phyloP scores from a whole-genome alignment of 2,329 filamentous ascomycete genomes.

The Penicillium verrucosum region DNA sequence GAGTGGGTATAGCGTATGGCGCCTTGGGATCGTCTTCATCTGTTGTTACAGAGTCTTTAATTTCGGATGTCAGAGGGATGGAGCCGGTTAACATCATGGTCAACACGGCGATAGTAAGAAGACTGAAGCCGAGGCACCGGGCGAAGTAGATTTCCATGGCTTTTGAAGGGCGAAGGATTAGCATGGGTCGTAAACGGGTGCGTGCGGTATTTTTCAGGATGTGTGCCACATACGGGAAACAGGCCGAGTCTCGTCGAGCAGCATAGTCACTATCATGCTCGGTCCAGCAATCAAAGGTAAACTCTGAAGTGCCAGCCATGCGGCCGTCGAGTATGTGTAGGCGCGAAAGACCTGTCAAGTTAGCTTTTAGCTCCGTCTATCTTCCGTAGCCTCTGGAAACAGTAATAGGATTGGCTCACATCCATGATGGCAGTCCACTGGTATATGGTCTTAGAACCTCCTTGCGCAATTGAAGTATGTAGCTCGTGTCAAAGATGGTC shows the following conservation, averaged over 20 bases:
- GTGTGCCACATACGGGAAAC: constrained; percentile 47
- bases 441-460: neutral
- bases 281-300: constrained; percentile 58
- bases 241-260: constrained; percentile 56
- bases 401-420: constrained; percentile 2
- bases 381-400: neutral
- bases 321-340: constrained; percentile 46
- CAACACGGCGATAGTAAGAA: constrained; percentile 62
- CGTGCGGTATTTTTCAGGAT: neutral
- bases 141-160: constrained; percentile 71
- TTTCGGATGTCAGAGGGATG: constrained; percentile 60
- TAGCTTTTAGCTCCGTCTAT: constrained; percentile 8
- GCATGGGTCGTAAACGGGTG: neutral
- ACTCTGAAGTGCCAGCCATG: constrained; percentile 46
- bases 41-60: constrained; percentile 40
- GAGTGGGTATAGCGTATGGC: constrained; percentile 63
- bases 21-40: constrained; percentile 50
- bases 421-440: constrained; percentile 5
- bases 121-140: constrained; percentile 65
- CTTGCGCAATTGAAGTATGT: neutral
- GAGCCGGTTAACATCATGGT: constrained; percentile 68
- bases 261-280: constrained; percentile 58
- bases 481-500: too few species aligned
- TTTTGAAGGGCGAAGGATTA: constrained; percentile 27
- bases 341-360: constrained; percentile 40